Base-by-base conservation (phyloP, 768 basidiomycete genomes). In the Auricularia sp. region DNA sequence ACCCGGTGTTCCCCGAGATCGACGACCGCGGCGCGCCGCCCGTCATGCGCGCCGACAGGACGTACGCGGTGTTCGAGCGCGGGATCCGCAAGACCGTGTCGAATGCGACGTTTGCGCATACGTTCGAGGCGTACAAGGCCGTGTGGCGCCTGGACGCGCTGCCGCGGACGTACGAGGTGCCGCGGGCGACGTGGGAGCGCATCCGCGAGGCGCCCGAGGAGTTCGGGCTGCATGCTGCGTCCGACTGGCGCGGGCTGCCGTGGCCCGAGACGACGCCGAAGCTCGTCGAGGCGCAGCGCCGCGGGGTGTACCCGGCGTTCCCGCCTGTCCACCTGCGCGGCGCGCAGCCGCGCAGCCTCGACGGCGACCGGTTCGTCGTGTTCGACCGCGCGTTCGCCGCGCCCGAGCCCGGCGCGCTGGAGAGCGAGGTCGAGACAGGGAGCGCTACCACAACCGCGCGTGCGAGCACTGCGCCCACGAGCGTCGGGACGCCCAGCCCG, bases 401-500 rank as follows among this genome's bases (percentile, higher is more conserved):
- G 35, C 35, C n/a, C 7, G 58, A 35, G 39, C 39, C 39, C 56
- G 64, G 36, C 36, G n/a, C 42, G 42, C 23, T 8, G 35, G 59
- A 29, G 29, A 61, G 35, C 39, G 53, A 29, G 33, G 35, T 43
- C 29, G 23, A 62, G 43, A 39, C 36, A 11, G 29, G 23, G 6
- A 14, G 56, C 53, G 36, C 36, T 53, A 21, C 56, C 23, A 18
- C 12, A n/a, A 36, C 43, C 23, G 11, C 33, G 35, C 10, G 53
- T 35, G 23, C 34, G 23, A 61, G 34, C 39, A 51, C 35, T 5
- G 62, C 35, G 23, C 34, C 42, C 44, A 65, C 43, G 33, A 60
- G 23, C 53, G 42, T 47, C 56, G 62, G 5, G 8, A 39, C 14
- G 33, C 39, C 85, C 68, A 77, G 72, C 63, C 76, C 81, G 36